Conservation (phyloP, 179 eudicot genomes). For the Beta macrorhiza region DNA sequence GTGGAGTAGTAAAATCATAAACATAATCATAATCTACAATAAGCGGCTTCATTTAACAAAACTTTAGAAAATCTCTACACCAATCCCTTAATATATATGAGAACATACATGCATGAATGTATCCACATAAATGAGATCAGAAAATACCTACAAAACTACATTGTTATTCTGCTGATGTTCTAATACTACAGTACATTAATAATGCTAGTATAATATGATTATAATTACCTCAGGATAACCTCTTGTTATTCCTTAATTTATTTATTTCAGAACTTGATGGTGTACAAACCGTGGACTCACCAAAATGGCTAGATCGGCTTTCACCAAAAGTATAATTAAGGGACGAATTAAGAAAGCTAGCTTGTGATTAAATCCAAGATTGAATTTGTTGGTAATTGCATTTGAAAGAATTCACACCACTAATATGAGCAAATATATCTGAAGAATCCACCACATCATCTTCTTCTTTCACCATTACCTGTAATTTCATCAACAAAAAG, state of each 20-base stretch:
- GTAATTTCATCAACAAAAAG: conserved; percentile 5
- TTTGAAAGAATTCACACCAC: conserved; percentile 80
- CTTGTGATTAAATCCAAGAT: conserved; percentile 59
- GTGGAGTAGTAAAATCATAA: background rate
- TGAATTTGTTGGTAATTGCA: conserved; percentile 72
- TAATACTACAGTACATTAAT: background rate
- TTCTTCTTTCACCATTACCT: conserved; percentile 56
- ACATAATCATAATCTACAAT: background rate
- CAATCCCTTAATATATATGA: background rate
- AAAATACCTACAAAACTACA: conserved; percentile 1
- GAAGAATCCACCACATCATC: conserved; percentile 64
- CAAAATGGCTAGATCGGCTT: background rate
- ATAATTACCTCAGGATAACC: background rate
- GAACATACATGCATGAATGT: conserved; percentile 4
- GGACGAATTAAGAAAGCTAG: background rate
- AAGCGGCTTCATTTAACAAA: conserved; percentile 9
- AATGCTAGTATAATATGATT: background rate
- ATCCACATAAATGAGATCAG: background rate
- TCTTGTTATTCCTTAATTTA: conserved; percentile 3
- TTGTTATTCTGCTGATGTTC: background rate
- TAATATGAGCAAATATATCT: conserved; percentile 68
- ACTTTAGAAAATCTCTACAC: conserved; percentile 2
- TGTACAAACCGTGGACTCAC: background rate
- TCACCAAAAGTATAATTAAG: background rate
- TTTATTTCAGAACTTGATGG: conserved; percentile 8